A percentile compares a stretch with the other conserved stretches of the same genome.
phyloP scores from a whole-genome alignment of 2,329 filamentous ascomycete species.

The Diaporthe sp. region DNA sequence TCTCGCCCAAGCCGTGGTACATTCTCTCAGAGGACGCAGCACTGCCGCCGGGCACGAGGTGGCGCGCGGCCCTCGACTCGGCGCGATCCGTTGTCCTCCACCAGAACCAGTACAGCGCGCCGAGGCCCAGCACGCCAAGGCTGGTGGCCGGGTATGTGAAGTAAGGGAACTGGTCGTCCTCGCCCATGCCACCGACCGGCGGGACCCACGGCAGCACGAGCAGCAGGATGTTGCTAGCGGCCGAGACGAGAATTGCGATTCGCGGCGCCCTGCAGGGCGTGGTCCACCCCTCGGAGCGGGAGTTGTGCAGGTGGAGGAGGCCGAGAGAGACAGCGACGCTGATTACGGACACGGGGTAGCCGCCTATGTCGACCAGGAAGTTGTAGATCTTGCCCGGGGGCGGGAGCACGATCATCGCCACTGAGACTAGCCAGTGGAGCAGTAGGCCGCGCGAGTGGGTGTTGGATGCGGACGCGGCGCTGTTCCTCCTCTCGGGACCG shows the following conservation, averaged over 20 bases:
- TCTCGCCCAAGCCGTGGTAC: not conserved
- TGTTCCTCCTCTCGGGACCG: not conserved
- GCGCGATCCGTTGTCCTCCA: constrained; percentile 40
- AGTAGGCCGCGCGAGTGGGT: constrained; percentile 51
- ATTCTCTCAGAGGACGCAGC: not conserved
- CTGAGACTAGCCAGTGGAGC: constrained; percentile 71
- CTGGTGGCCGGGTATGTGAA: constrained; percentile 50
- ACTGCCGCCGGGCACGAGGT: too few relatives aligned
- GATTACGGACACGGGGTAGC: constrained; percentile 50
- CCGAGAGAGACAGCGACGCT: constrained; percentile 47
- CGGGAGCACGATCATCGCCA: constrained; percentile 62
- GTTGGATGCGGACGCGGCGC: not conserved
- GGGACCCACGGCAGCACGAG: constrained; percentile 50
- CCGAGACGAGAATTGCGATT: constrained; percentile 44
- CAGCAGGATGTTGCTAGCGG: constrained; percentile 45
- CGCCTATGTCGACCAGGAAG: constrained; percentile 51
- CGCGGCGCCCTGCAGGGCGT: constrained; percentile 45
- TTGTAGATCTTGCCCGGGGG: constrained; percentile 55
- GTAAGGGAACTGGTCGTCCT: constrained; percentile 45
- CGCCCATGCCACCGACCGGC: constrained; percentile 39
- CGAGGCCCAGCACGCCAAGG: constrained; percentile 46
- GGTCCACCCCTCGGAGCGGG: constrained; percentile 43
- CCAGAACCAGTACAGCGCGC: constrained; percentile 49
- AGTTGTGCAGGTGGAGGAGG: constrained; percentile 46
- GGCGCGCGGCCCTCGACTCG: not conserved